Percentiles rank a stretch among this genome's conserved stretches.
phyloP scores from a whole-genome alignment of 202 grass and related monocot species.

The Elaeis oleifera region DNA sequence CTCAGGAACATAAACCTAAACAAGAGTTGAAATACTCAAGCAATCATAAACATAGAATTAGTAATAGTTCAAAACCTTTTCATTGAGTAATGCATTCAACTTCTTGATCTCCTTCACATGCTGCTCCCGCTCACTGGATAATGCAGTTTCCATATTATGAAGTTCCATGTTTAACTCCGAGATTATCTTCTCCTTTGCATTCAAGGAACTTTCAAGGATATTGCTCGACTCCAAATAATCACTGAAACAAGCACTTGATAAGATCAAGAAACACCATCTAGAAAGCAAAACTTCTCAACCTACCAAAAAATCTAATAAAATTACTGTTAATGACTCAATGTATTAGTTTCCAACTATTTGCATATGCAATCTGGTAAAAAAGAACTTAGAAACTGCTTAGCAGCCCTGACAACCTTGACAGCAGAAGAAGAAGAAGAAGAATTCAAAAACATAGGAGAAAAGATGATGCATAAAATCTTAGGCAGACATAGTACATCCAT shows the following conservation, averaged over 20 bases:
- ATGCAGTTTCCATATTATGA: constrained; percentile 74
- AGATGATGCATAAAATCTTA: neutral
- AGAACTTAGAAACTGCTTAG: no score
- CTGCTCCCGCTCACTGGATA: constrained; percentile 81
- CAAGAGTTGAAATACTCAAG: neutral
- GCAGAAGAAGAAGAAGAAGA: no score
- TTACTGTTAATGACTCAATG: neutral
- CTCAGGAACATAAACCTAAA: constrained; percentile 1
- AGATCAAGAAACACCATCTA: constrained; percentile 13
- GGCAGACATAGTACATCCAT: neutral
- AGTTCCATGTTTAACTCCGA: constrained; percentile 95
- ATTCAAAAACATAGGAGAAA: no score
- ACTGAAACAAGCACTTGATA: constrained; percentile 39
- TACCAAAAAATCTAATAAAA: neutral
- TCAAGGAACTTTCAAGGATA: constrained; percentile 92
- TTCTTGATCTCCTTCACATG: constrained; percentile 90
- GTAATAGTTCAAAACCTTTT: constrained; percentile 47
- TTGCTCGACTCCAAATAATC: constrained; percentile 80
- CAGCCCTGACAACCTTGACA: no score
- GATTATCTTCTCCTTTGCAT: constrained; percentile 98
- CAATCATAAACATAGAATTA: neutral
- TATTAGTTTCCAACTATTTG: no score
- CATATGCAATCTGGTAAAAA: no score
- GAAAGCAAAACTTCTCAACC: neutral
- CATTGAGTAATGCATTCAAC: constrained; percentile 75